Percentiles rank a stretch among this genome's conserved stretches.
These are phyloP conservation scores for Grifola frondosa DNA, from an alignment of 1,284 basidiomycete genomes.

Conservation along the genomic window DNA sequence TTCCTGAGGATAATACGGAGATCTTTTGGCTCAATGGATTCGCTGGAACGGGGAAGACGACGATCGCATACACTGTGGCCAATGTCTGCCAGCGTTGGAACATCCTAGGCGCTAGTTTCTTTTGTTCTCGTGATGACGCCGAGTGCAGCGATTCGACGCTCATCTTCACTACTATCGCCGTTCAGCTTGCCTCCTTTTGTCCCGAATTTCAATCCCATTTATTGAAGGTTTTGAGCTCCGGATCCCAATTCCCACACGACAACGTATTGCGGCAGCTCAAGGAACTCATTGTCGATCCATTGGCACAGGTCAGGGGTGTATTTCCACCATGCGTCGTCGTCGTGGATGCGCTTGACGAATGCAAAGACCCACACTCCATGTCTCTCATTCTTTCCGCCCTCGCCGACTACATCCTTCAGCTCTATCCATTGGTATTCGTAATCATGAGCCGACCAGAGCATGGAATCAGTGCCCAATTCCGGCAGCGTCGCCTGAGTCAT, in stretches of 20 bases:
- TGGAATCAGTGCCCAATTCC: constrained; percentile 16
- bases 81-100: not conserved
- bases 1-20: not conserved
- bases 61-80: constrained; percentile 14
- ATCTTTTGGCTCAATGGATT: constrained; percentile 15
- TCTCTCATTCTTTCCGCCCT: constrained; percentile 16
- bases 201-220: constrained; percentile 10
- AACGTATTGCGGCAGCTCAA: constrained; percentile 15
- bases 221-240: constrained; percentile 4
- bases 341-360: constrained; percentile 32
- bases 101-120: constrained; percentile 32
- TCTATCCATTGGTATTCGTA: constrained; percentile 19
- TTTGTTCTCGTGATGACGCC: constrained; percentile 27
- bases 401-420: constrained; percentile 8
- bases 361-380: constrained; percentile 17
- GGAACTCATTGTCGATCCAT: constrained; percentile 23
- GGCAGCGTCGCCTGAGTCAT: constrained; percentile 47
- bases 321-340: constrained; percentile 8
- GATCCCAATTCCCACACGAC: constrained; percentile 9
- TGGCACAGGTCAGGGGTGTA: constrained; percentile 4
- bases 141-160: constrained; percentile 19
- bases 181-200: constrained; percentile 21
- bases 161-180: constrained; percentile 27
- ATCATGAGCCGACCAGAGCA: constrained; percentile 28
- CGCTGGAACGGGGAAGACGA: constrained; percentile 15